phyloP scores from a whole-genome alignment of 257 asterid genomes.

The Gentiana dahurica region DNA sequence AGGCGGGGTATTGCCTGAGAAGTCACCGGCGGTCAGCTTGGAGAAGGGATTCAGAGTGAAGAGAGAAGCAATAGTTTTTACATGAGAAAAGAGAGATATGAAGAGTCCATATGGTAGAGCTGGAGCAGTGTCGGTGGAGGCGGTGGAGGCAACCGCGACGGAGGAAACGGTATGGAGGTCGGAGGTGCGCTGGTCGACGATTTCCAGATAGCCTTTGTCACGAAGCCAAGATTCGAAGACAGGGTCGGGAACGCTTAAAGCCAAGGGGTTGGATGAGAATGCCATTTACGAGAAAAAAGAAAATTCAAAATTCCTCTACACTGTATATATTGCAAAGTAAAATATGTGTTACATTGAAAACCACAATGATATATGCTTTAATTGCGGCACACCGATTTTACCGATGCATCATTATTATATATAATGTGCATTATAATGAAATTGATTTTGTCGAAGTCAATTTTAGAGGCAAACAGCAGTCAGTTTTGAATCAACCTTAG shows the following conservation, averaged over 20 bases:
- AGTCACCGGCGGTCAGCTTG: conserved; percentile 60
- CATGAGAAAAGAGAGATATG: conserved; percentile 30
- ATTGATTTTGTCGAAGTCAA: too few relatives aligned
- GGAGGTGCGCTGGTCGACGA: conserved; percentile 77
- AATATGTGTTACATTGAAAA: neutral
- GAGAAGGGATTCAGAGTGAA: conserved; percentile 73
- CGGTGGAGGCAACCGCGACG: conserved; percentile 12
- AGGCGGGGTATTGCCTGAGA: conserved; percentile 60
- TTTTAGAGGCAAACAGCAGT: too few relatives aligned
- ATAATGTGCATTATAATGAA: too few relatives aligned
- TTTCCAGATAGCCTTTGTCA: conserved; percentile 74
- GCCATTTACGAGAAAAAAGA: conserved; percentile 22
- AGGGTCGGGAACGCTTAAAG: conserved; percentile 79
- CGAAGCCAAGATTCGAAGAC: conserved; percentile 90
- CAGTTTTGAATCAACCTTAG: too few relatives aligned
- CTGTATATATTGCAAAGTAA: neutral
- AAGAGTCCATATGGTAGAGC: conserved; percentile 25
- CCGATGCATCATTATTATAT: too few relatives aligned
- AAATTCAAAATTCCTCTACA: too few relatives aligned
- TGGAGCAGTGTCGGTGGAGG: conserved; percentile 13
- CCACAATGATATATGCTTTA: too few relatives aligned
- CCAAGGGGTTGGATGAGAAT: conserved; percentile 67
- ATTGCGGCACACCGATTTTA: too few relatives aligned
- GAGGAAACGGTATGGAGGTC: conserved; percentile 71
- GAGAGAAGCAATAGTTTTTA: conserved; percentile 64